phyloP scores from a whole-genome alignment of 306 rosid species.

The Castanea sativa region DNA sequence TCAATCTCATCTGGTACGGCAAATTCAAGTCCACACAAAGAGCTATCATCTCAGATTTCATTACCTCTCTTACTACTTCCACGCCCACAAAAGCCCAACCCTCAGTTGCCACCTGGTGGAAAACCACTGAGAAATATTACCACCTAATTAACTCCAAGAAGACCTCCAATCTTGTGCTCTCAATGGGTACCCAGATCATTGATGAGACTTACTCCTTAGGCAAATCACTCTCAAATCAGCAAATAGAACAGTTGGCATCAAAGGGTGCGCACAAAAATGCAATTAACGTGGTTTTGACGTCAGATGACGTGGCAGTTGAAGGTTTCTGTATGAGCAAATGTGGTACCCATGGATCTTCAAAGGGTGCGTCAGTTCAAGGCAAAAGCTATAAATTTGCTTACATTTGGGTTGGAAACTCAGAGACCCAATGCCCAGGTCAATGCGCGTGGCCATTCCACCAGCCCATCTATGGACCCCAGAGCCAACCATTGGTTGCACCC shows the following conservation, averaged over 20 bases:
- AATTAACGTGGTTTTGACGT: constrained; percentile 53
- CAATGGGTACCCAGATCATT: no score
- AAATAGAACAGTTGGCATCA: constrained; percentile 41
- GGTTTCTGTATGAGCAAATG: constrained; percentile 61
- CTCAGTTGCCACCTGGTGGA: constrained; percentile 56
- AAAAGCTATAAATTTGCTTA: constrained; percentile 27
- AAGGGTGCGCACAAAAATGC: constrained; percentile 33
- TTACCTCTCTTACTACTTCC: constrained; percentile 58
- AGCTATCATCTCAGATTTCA: constrained; percentile 56
- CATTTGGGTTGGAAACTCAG: constrained; percentile 71
- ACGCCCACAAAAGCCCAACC: constrained; percentile 32
- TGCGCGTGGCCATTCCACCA: constrained; percentile 76
- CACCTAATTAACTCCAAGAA: not conserved
- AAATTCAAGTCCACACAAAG: constrained; percentile 61
- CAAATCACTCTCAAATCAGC: constrained; percentile 42
- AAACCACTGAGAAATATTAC: constrained; percentile 42
- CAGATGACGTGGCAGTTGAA: constrained; percentile 45
- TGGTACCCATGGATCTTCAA: constrained; percentile 46
- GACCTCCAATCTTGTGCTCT: no score
- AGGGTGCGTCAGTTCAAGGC: not conserved
- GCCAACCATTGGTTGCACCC: constrained; percentile 50
- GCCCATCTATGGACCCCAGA: constrained; percentile 60
- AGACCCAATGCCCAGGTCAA: constrained; percentile 59
- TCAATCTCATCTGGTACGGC: constrained; percentile 59
- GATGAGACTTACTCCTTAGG: constrained; percentile 31